These are phyloP conservation scores for Fusarium subglutinans DNA, from an alignment of 2,329 filamentous ascomycete species.

Conservation along the genomic window DNA sequence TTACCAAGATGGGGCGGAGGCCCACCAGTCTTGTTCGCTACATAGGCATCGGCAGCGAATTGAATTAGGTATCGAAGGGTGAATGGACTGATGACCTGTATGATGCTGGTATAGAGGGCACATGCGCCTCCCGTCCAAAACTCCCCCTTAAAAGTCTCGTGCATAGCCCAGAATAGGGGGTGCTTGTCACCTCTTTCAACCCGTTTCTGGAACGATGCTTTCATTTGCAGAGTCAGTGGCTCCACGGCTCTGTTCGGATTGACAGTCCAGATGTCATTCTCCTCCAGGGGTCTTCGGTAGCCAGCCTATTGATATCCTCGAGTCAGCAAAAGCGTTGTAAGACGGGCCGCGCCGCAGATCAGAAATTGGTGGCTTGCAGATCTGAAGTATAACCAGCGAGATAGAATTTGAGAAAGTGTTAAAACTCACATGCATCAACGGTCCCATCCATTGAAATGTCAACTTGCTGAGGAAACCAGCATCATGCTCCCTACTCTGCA, in stretches of 20 bases:
- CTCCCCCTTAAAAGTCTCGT: constrained; percentile 86
- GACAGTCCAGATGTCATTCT: constrained; percentile 87
- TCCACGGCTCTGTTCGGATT: constrained; percentile 83
- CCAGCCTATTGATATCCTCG: constrained; percentile 65
- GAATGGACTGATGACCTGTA: constrained; percentile 87
- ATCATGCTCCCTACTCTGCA: constrained; percentile 72
- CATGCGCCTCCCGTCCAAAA: constrained; percentile 86
- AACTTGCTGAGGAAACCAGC: constrained; percentile 79
- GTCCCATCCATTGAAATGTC: constrained; percentile 90
- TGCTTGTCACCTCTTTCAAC: constrained; percentile 73
- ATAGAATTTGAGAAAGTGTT: neutral
- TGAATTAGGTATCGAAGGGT: constrained; percentile 85
- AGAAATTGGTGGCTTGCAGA: constrained; percentile 22
- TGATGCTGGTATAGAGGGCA: constrained; percentile 75
- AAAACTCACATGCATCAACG: constrained; percentile 77
- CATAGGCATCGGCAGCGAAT: constrained; percentile 83
- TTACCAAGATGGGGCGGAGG: constrained; percentile 74
- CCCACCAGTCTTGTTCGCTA: constrained; percentile 60
- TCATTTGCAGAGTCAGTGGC: constrained; percentile 72
- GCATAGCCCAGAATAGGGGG: constrained; percentile 81
- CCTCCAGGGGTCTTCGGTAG: constrained; percentile 83
- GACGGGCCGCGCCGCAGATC: constrained; percentile 26
- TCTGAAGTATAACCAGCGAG: neutral
- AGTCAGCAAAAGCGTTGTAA: constrained; percentile 17
- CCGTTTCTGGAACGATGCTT: constrained; percentile 75